A percentile compares a stretch with the other conserved stretches of the same genome.
Conservation (phyloP, 1,139 yeast species). For the Candida buenavistaensis region DNA sequence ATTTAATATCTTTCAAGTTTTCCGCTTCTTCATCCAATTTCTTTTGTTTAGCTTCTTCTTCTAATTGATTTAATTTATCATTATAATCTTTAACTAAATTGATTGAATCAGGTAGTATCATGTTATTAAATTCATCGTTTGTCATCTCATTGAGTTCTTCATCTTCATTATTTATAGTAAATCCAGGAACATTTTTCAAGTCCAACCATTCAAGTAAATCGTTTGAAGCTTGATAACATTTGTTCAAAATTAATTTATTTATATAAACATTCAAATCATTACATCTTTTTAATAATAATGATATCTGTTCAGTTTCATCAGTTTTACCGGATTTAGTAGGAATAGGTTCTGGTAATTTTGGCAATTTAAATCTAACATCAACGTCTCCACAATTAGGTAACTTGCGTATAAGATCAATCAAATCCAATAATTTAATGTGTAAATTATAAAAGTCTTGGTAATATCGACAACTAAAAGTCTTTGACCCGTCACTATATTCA, state of each 20-base stretch:
- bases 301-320: slow-evolving; percentile 11
- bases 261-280: slow-evolving; percentile 40
- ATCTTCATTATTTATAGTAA: slow-evolving; percentile 8
- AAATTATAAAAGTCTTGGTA: slow-evolving; percentile 47
- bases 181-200: slow-evolving; percentile 24
- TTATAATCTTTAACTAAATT: slow-evolving; percentile 20
- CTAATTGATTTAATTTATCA: slow-evolving; percentile 9
- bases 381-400: slow-evolving; percentile 1
- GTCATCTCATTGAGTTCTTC: slow-evolving; percentile 10
- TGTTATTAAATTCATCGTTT: slow-evolving; percentile 26
- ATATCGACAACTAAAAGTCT: slow-evolving; percentile 33
- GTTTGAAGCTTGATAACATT: slow-evolving; percentile 26
- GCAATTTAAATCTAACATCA: slow-evolving; percentile 23
- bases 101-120: slow-evolving; percentile 25
- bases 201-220: slow-evolving; percentile 37
- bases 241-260: slow-evolving; percentile 29
- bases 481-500: slow-evolving; percentile 30
- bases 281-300: slow-evolving; percentile 30
- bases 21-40: slow-evolving; percentile 8
- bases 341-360: slow-evolving; percentile 47
- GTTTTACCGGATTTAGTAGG: slow-evolving; percentile 18
- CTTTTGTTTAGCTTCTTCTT: slow-evolving; percentile 15
- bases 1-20: slow-evolving; percentile 7
- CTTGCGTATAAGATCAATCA: slow-evolving; percentile 3
- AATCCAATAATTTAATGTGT: slow-evolving; percentile 27